A percentile compares a stretch with the other conserved stretches of the same genome.
Conservation (phyloP, 2,329 filamentous ascomycete species). For the Sphaerulina populicola region DNA sequence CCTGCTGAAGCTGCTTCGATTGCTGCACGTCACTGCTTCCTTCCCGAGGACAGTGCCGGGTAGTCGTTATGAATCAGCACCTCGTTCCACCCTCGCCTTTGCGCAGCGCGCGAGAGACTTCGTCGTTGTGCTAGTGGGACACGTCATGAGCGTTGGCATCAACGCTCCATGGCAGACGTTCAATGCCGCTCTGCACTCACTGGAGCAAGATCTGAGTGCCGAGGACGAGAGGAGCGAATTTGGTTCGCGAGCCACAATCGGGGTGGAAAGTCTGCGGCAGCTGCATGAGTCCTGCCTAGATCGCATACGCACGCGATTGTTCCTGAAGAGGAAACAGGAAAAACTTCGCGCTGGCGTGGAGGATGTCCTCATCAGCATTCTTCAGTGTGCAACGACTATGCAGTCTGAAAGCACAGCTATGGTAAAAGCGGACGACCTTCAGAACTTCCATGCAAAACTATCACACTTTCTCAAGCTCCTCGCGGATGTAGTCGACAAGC, state of each 20-base stretch:
- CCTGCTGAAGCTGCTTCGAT: slow-evolving; percentile 65
- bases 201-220: slow-evolving; percentile 51
- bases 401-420: not conserved
- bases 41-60: slow-evolving; percentile 22
- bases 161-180: slow-evolving; percentile 65
- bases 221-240: slow-evolving; percentile 34
- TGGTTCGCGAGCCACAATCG: slow-evolving; percentile 12
- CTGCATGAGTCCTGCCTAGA: slow-evolving; percentile 28
- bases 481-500: slow-evolving; percentile 14
- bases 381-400: slow-evolving; percentile 17
- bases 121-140: slow-evolving; percentile 60
- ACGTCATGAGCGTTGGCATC: slow-evolving; percentile 74
- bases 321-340: slow-evolving; percentile 27
- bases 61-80: not conserved
- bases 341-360: slow-evolving; percentile 23
- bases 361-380: slow-evolving; percentile 21
- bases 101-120: slow-evolving; percentile 73
- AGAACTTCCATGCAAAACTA: slow-evolving; percentile 10
- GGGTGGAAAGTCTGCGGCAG: slow-evolving; percentile 23
- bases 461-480: slow-evolving; percentile 10
- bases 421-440: not conserved
- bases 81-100: slow-evolving; percentile 39
- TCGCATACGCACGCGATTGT: slow-evolving; percentile 27
- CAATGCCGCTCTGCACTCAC: slow-evolving; percentile 53
- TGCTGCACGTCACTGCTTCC: slow-evolving; percentile 50